Evolutionary conservation across 1,284 basidiomycete species (phyloP), one percentile per base, ranked within the genome.

Genomic region (Athelia psychrophila): DNA sequence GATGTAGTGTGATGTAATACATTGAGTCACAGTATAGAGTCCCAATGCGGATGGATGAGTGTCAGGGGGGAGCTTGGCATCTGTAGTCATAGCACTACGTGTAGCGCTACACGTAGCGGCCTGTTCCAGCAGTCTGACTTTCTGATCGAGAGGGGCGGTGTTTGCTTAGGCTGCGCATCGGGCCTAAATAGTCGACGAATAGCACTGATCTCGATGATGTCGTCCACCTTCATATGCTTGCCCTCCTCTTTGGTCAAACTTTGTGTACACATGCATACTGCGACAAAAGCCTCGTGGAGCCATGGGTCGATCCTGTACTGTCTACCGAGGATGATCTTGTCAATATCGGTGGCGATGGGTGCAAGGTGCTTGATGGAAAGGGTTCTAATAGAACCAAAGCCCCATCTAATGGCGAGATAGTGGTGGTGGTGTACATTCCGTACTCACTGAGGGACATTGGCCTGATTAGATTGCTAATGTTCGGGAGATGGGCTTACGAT

Each of bases 171-270:
- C 27, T 5, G 27, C 27, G 27, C 6, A 30, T 13, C 27, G 6
- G 13, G 13, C 27, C 27, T 13, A 24, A 47, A 10, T n/a, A 8
- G 8, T 19, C 22, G 22, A 12, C 44, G 20, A 24, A 25, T 6
- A 9, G 18, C 12, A 6, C 9, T 44, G 8, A 55, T 47, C 20
- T 51, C 44, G 24, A 56, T 16, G 25, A 33, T 48, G 20, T 50
- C 54, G 22, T 30, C n/a, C 20, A 30, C 24, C 9, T n/a, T 19
- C 8, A 47, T 4, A 5, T 19, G 44, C n/a, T 10, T n/a, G 20
- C 47, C 44, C 25, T 47, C 44, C 20, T 22, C 44, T 19, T 6
- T n/a, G 25, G 4, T 47, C 44, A 47, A 25, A 10, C 18, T 5
- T 5, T 5, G 9, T 9, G 8, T 5, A 9, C 44, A 19, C 20